A percentile compares a stretch with the other conserved stretches of the same genome.
Conservation (phyloP, 768 basidiomycete species). For the Rhodocollybia butyracea region DNA sequence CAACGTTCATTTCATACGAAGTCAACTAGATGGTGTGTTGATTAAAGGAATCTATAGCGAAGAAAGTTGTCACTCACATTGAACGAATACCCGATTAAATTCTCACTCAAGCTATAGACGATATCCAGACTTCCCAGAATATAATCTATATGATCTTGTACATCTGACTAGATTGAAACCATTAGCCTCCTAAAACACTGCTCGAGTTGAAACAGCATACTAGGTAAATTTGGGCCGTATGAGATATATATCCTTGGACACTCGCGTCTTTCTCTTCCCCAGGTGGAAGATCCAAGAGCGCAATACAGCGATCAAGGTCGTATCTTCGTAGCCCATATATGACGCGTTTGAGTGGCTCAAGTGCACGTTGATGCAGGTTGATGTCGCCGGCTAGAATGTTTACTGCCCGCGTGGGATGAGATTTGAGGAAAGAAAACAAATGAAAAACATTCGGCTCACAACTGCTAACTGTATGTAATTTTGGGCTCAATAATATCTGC, state of each 20-base stretch:
- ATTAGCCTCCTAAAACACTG: not conserved
- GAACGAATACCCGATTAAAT: slow-evolving; percentile 68
- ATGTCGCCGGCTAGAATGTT: slow-evolving; percentile 77
- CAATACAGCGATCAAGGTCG: slow-evolving; percentile 64
- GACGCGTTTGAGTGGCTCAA: slow-evolving; percentile 68
- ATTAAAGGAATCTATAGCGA: no score
- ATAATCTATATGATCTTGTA: slow-evolving; percentile 71
- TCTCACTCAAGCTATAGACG: slow-evolving; percentile 63
- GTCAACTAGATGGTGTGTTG: no score
- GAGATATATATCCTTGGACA: slow-evolving; percentile 60
- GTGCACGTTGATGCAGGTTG: slow-evolving; percentile 67
- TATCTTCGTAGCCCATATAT: slow-evolving; percentile 68
- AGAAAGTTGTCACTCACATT: no score
- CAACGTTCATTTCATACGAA: slow-evolving; percentile 64
- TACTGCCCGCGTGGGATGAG: slow-evolving; percentile 36
- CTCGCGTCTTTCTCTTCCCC: slow-evolving; percentile 20
- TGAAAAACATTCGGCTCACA: slow-evolving; percentile 27
- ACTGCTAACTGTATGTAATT: slow-evolving; percentile 55
- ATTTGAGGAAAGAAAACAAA: not conserved
- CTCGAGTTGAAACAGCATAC: no score
- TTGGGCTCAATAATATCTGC: slow-evolving; percentile 53
- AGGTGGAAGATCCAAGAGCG: slow-evolving; percentile 43
- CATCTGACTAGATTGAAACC: slow-evolving; percentile 50
- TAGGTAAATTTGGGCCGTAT: slow-evolving; percentile 62
- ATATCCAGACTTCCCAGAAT: slow-evolving; percentile 63